Evolutionary conservation across 1,284 basidiomycete species (phyloP), one percentile per base, ranked within the genome.

Genomic region (Anthracocystis walkeri): DNA sequence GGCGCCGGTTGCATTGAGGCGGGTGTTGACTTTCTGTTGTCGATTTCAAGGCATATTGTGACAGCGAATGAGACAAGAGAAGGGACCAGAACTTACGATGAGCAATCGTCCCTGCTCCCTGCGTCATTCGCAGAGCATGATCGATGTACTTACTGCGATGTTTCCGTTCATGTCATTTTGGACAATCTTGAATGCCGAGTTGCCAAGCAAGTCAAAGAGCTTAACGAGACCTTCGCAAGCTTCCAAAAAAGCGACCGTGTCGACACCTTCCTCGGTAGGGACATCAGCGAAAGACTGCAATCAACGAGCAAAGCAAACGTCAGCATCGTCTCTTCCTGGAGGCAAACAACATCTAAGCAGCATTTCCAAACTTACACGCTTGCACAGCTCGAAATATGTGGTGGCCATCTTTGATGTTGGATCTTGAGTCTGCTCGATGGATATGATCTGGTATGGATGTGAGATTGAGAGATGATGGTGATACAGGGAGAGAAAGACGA

Each of bases 131-230:
- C 12, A 6, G 31, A 35, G 16, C 16, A 38, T 31, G 16, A 42
- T 20, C 18, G 31, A 49, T 10, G 4, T 29, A 72, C 79, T 52
- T 58, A 82, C 80, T 49, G 88, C 88, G 86, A 99, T 97, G 87
- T 99, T 99, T 27, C 94, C 93, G 66, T 90, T 92, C 80, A 99
- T 86, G 87, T 99, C 97, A 77, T 86, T 90, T 86, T 95, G 91
- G 7, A 99, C 96, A 25, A 92, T 88, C 3, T 87, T 79, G 85
- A 99, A 98, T 0, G 95, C 93, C 4, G 92, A 87, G 77, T 92
- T 94, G 70, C 93, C 92, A 54, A 99, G 91, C 23, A 97, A 88
- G 88, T 94, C 96, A 95, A 99, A 97, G 79, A 99, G 88, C 77
- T 92, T 91, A 75, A 96, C 92, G 53, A 99, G 89, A 48, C 94